These are phyloP conservation scores for Colletotrichum chlorophyti DNA, from an alignment of 2,329 filamentous ascomycete genomes.

Conservation along the genomic window DNA sequence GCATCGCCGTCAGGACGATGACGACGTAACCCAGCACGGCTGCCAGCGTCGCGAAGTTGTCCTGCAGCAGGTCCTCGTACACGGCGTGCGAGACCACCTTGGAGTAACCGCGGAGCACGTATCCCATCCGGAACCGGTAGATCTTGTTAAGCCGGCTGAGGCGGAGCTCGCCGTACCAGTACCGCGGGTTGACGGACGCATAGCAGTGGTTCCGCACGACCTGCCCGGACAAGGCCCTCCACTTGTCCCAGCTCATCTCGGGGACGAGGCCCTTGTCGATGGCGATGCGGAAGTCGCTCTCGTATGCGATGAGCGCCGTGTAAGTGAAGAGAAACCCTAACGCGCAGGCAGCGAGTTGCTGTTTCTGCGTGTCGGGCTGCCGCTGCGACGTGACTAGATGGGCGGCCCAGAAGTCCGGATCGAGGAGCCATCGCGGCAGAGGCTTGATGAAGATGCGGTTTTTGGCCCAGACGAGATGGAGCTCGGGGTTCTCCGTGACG, in stretches of 20 bases:
- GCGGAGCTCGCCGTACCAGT: slow-evolving; percentile 49
- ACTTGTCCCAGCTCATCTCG: slow-evolving; percentile 42
- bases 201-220: slow-evolving; percentile 35
- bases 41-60: slow-evolving; percentile 21
- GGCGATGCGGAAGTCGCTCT: slow-evolving; percentile 47
- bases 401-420: slow-evolving; percentile 41
- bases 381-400: slow-evolving; percentile 27
- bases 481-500: slow-evolving; percentile 44
- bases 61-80: slow-evolving; percentile 23
- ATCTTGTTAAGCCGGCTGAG: slow-evolving; percentile 48
- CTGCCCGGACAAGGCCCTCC: slow-evolving; percentile 40
- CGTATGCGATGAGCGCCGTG: slow-evolving; percentile 42
- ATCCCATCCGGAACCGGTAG: slow-evolving; percentile 37
- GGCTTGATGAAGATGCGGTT: slow-evolving; percentile 47
- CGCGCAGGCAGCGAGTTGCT: slow-evolving; percentile 38
- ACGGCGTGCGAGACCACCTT: slow-evolving; percentile 25
- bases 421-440: slow-evolving; percentile 47
- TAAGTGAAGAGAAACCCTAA: slow-evolving; percentile 48
- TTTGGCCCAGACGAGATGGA: slow-evolving; percentile 48
- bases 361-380: slow-evolving; percentile 11
- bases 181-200: slow-evolving; percentile 40
- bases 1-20: slow-evolving; percentile 56
- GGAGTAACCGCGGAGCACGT: slow-evolving; percentile 22
- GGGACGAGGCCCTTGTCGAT: slow-evolving; percentile 40
- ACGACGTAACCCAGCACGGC: slow-evolving; percentile 42